Conservation (phyloP, 176 grass and related monocot species). For the Carex myosuroides region DNA sequence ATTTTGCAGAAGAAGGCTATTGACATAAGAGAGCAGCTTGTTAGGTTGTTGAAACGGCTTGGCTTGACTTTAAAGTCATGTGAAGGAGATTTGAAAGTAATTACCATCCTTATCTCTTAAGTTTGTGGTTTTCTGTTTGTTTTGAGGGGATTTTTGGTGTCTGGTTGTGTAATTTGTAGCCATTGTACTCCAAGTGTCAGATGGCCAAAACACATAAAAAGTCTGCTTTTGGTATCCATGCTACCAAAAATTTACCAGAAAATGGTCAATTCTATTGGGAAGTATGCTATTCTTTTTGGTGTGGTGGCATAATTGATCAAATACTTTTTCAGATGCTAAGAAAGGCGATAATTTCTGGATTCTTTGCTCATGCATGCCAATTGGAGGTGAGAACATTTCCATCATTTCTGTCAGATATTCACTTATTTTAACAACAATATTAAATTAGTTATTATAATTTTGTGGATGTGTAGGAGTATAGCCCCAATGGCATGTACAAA, state of each 20-base stretch:
- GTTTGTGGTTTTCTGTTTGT: background rate
- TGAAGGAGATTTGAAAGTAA: slow-evolving; percentile 75
- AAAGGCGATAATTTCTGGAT: slow-evolving; percentile 78
- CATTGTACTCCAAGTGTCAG: background rate
- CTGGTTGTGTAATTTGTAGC: background rate
- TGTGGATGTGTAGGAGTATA: slow-evolving; percentile 57
- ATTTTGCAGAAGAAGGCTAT: slow-evolving; percentile 80
- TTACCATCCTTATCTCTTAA: slow-evolving; percentile 2
- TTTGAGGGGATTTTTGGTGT: background rate
- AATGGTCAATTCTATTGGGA: background rate
- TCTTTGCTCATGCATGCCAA: slow-evolving; percentile 83
- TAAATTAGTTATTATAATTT: slow-evolving; percentile 4
- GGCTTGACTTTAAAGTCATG: slow-evolving; percentile 79
- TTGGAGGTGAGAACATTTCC: slow-evolving; percentile 46
- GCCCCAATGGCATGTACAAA: slow-evolving; percentile 89
- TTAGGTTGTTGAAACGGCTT: slow-evolving; percentile 63
- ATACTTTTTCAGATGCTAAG: slow-evolving; percentile 52
- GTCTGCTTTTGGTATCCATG: background rate
- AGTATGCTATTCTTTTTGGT: background rate
- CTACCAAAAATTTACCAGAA: background rate
- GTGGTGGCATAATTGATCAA: background rate
- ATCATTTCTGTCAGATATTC: background rate
- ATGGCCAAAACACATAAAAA: background rate
- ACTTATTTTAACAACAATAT: background rate
- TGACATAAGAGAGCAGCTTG: slow-evolving; percentile 83